These are phyloP conservation scores for Fusarium nisikadoi DNA, from an alignment of 2,329 filamentous ascomycete genomes.

Conservation along the genomic window DNA sequence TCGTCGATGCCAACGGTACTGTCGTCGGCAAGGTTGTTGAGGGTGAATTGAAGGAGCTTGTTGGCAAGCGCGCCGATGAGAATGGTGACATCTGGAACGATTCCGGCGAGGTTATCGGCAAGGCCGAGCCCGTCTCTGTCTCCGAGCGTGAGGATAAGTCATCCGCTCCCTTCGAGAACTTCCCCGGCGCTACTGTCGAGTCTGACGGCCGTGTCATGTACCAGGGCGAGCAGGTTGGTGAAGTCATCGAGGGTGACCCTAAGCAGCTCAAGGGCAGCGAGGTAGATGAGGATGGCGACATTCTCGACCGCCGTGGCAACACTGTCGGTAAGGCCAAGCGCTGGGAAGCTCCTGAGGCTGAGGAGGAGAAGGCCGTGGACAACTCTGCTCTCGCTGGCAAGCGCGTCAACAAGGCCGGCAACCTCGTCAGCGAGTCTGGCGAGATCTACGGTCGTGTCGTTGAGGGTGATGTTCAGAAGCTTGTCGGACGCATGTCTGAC, in stretches of 20 bases:
- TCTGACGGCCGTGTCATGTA: conserved; percentile 63
- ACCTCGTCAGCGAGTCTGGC: conserved; percentile 65
- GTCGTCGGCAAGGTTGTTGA: conserved; percentile 71
- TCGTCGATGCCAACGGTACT: conserved; percentile 63
- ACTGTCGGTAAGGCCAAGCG: conserved; percentile 74
- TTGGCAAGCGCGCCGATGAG: conserved; percentile 72
- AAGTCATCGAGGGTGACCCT: conserved; percentile 70
- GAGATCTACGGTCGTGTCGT: conserved; percentile 72
- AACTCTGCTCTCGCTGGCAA: conserved; percentile 74
- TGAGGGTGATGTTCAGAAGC: conserved; percentile 71
- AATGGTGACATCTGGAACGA: conserved; percentile 79
- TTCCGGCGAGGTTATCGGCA: conserved; percentile 73
- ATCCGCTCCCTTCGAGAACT: conserved; percentile 66
- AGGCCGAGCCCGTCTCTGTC: conserved; percentile 68
- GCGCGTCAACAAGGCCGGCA: conserved; percentile 76
- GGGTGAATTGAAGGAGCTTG: conserved; percentile 71
- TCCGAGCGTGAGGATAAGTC: conserved; percentile 62
- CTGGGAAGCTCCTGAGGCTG: conserved; percentile 65
- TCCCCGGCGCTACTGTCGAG: conserved; percentile 64
- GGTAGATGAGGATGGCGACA: conserved; percentile 76
- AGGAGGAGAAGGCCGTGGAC: conserved; percentile 65
- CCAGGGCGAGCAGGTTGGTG: conserved; percentile 66
- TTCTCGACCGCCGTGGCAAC: conserved; percentile 75
- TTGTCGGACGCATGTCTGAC: conserved; percentile 76
- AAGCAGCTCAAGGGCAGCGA: conserved; percentile 72